phyloP scores from a whole-genome alignment of 345 rosid genomes.

The Eucalyptus curtisii region DNA sequence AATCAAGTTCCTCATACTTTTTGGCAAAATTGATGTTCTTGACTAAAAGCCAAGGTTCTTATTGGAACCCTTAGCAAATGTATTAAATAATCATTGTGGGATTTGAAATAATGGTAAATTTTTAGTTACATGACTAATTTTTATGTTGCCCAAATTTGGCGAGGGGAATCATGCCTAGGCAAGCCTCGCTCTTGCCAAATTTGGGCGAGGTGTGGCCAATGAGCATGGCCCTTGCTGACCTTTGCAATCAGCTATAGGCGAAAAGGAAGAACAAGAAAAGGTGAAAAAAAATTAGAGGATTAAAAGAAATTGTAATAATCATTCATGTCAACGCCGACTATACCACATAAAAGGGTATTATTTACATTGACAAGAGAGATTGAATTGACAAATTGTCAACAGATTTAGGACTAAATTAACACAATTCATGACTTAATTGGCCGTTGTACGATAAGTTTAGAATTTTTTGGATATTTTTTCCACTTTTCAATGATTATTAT shows the following conservation, averaged over 20 bases:
- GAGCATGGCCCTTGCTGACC: not conserved
- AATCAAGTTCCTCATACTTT: not conserved
- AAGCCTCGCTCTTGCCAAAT: not conserved
- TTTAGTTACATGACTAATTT: not conserved
- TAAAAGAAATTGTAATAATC: not conserved
- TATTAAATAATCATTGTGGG: not conserved
- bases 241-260: not conserved
- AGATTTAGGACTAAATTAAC: too few species aligned
- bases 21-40: not conserved
- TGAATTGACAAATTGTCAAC: not conserved
- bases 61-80: not conserved
- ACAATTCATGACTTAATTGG: too few species aligned
- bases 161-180: not conserved
- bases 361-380: too few species aligned
- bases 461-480: not conserved
- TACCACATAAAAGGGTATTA: too few species aligned
- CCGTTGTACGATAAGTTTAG: accelerated
- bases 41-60: not conserved
- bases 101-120: not conserved
- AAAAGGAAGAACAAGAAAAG: not conserved
- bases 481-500: not conserved
- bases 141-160: too few species aligned
- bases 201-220: not conserved
- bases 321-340: accelerated
- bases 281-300: too few species aligned